These are phyloP conservation scores for Fusarium bactridioides DNA, from an alignment of 2,329 filamentous ascomycete genomes.

Conservation along the genomic window DNA sequence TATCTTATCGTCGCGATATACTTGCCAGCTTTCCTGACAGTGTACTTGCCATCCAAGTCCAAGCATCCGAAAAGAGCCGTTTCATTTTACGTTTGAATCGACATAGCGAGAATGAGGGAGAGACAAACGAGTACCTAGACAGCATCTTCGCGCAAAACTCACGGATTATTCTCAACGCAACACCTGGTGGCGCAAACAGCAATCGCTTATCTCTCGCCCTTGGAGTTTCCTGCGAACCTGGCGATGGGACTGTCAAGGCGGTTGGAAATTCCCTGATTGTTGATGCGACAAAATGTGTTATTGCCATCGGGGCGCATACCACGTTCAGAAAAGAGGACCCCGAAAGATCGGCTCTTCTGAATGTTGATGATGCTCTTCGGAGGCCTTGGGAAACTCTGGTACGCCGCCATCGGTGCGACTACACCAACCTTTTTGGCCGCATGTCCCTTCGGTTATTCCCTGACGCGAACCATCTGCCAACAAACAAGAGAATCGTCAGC, in stretches of 20 bases:
- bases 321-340: slow-evolving; percentile 34
- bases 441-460: slow-evolving; percentile 33
- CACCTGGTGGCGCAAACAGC: slow-evolving; percentile 33
- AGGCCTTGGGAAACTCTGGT: slow-evolving; percentile 20
- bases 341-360: slow-evolving; percentile 23
- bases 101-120: slow-evolving; percentile 30
- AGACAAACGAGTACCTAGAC: slow-evolving; percentile 41
- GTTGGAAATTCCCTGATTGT: slow-evolving; percentile 31
- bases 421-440: slow-evolving; percentile 19
- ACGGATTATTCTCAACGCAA: slow-evolving; percentile 29
- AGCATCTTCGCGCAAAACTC: slow-evolving; percentile 27
- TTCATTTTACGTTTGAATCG: slow-evolving; percentile 39
- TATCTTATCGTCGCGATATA: slow-evolving; percentile 46
- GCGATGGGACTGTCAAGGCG: slow-evolving; percentile 5
- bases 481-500: slow-evolving; percentile 23
- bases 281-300: slow-evolving; percentile 8
- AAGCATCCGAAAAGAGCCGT: slow-evolving; percentile 29
- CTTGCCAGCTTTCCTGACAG: slow-evolving; percentile 54
- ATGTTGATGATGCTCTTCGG: slow-evolving; percentile 36
- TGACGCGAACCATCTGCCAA: slow-evolving; percentile 31
- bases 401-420: slow-evolving; percentile 32
- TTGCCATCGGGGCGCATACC: slow-evolving; percentile 35
- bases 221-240: slow-evolving; percentile 1
- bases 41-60: slow-evolving; percentile 42
- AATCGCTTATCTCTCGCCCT: slow-evolving; percentile 30